Base-by-base conservation (phyloP, 495 filamentous ascomycete genomes). In the Bacidia rubella region DNA sequence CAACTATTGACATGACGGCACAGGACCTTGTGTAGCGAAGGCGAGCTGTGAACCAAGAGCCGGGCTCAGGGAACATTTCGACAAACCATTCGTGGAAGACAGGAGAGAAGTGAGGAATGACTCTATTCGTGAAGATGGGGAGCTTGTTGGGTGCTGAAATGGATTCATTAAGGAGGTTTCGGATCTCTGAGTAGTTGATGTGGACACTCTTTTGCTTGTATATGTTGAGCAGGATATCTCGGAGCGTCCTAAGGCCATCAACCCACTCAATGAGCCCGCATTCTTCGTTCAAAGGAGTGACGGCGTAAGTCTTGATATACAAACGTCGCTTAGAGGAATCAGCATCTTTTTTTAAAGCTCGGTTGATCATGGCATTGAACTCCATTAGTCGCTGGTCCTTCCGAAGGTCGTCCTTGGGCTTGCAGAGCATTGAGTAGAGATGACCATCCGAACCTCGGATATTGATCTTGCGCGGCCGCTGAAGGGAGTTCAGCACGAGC, bases 261-360 rank as follows among this genome's bases (percentile, higher is more conserved):
- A 99, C 87, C 92, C 92, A 99, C 68, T 99, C 89, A 57, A 99
- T 95, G 47, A 94, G 79, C 54, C 92, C 92, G 60, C 92, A 97
- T 67, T 97, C 92, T 66, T 99, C 92, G 62, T 96, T 97, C 43
- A 99, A 69, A 11, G 92, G 92, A 2, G 90, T 96, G 26, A 99
- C 92, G 17, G 85, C 86, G 60, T 99, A 97, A 2, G 92, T 97
- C 65, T 88, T 89, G 66, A 99, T 95, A 62, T 96, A 86, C 60
- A 87, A 75, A 54, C 79, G 85, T 38, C 92, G 78, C 63, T 83
- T 83, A 68, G 86, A 90, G 10, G 87, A 82, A 62, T 95, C 90
- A 15, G 87, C 82, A 60, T 97, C 90, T 55, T 83, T 79, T 61
- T 94, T 93, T 26, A 99, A 67, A 22, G 88, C 85, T 52, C 93